These are phyloP conservation scores for Starmerella apicola DNA, from an alignment of 805 yeast species.

Conservation along the genomic window DNA sequence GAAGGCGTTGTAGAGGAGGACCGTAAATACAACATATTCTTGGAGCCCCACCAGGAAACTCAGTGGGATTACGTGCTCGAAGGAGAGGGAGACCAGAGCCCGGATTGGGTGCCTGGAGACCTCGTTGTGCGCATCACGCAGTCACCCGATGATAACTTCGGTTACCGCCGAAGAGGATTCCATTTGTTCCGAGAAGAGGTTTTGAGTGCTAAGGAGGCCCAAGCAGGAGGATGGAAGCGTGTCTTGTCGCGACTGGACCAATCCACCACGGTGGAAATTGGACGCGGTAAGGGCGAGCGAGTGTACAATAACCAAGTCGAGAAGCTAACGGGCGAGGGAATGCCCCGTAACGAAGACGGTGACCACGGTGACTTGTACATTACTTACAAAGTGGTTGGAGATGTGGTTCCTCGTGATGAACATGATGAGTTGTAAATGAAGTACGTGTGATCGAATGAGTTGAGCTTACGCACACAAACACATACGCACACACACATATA, in stretches of 20 bases:
- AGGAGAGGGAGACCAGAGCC: constrained; percentile 76
- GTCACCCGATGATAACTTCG: constrained; percentile 43
- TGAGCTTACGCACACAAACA: too few relatives aligned
- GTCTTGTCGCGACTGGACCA: constrained; percentile 54
- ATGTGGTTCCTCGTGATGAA: background rate
- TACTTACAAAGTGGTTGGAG: constrained; percentile 30
- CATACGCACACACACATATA: too few relatives aligned
- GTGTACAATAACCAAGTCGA: constrained; percentile 64
- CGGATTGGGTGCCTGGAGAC: constrained; percentile 77
- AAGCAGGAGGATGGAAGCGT: constrained; percentile 71
- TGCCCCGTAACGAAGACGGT: constrained; percentile 50
- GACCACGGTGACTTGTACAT: constrained; percentile 40
- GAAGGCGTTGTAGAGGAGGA: constrained; percentile 43
- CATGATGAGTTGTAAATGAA: constrained; percentile 7
- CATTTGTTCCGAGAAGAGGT: constrained; percentile 73
- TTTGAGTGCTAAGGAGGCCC: constrained; percentile 57
- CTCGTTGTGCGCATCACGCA: constrained; percentile 52
- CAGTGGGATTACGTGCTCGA: constrained; percentile 43
- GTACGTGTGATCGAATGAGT: too few relatives aligned
- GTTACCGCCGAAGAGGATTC: constrained; percentile 69
- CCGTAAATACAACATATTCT: constrained; percentile 46
- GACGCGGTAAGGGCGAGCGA: constrained; percentile 39
- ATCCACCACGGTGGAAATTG: constrained; percentile 37
- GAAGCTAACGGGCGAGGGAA: constrained; percentile 60
- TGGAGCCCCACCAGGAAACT: constrained; percentile 61